Base-by-base conservation (phyloP, 208 protist genomes). In the Angomonas ambiguus region DNA sequence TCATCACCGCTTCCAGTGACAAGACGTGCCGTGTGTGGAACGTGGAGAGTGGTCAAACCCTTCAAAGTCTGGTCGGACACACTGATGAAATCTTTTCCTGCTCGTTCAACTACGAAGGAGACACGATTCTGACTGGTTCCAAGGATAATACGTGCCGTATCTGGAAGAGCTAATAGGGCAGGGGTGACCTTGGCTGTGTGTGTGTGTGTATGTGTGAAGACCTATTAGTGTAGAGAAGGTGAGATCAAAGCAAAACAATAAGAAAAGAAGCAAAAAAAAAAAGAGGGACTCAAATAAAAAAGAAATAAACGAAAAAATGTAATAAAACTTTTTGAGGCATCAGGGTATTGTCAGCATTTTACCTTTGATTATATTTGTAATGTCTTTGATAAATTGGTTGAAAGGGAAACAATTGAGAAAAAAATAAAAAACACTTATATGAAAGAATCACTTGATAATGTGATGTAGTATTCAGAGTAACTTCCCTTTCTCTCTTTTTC, bases 91-190 rank as follows among this genome's bases (percentile, higher is more conserved):
- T 98, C 68, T 98, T 98, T 76, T 93, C 85, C 3, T 98, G 94
- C 69, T 86, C 94, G 8, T 98, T 98, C 79, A 98, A 98, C 83
- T 96, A 95, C 74, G 83, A 91, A 66, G 96, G 96, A 1, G 93
- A 98, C 68, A 98, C 92, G 4, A 98, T 98, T 53, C 79, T 98
- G 38, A 98, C 97, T 0, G 96, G 92, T 28, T 97, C 92, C n/a
- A 97, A 98, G 65, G 97, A 98, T 80, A 98, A 98, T 79, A 98
- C 94, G 24, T 98, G 95, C 79, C 84, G 95, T 32, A 95, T 98
- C 66, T 98, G 96, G 96, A 91, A 90, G 72, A 91, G 85, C 61
- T 91, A 71, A 67, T 42, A 5, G n/a, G n/a, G n/a, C n/a, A n/a
- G n/a, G n/a, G n/a, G n/a, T n/a, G n/a, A n/a, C 41, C 41, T 48